Percentiles rank a stretch among this genome's conserved stretches.
Evolutionary conservation across 2,329 filamentous ascomycete species (phyloP).

Genomic region (Emmonsiellopsis sp.): DNA sequence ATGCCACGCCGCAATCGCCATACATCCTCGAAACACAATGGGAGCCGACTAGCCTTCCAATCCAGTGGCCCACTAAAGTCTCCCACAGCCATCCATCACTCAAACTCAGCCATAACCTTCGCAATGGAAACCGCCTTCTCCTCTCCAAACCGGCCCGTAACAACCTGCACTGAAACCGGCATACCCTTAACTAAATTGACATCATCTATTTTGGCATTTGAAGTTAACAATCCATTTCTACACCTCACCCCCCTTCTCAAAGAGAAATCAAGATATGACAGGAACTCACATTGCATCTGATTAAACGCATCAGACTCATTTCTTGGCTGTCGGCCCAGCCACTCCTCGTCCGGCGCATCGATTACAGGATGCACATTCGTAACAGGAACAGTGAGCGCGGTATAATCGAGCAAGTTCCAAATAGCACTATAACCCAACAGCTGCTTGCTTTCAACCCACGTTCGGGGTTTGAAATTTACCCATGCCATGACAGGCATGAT

Average conservation of each 20-base stretch:
- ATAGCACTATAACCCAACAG: conserved; percentile 50
- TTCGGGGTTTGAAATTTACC: conserved; percentile 24
- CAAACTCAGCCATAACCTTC: conserved; percentile 17
- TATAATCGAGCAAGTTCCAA: conserved; percentile 55
- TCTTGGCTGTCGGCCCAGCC: conserved; percentile 24
- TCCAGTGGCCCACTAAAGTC: too few relatives aligned
- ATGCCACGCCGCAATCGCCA: too few relatives aligned
- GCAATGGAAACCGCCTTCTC: conserved; percentile 26
- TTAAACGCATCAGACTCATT: conserved; percentile 25
- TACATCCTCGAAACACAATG: too few relatives aligned
- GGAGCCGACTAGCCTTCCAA: too few relatives aligned
- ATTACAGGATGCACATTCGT: conserved; percentile 14
- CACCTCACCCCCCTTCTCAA: background rate
- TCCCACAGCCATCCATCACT: background rate
- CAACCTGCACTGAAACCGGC: conserved; percentile 27
- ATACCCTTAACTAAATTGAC: conserved; percentile 23
- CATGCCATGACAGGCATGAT: conserved; percentile 25
- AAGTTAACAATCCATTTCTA: background rate
- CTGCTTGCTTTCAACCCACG: conserved; percentile 25
- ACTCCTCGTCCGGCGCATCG: conserved; percentile 16
- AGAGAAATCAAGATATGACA: background rate
- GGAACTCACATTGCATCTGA: conserved; percentile 22
- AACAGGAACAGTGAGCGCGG: conserved; percentile 47
- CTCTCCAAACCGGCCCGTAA: conserved; percentile 25
- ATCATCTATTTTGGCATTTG: conserved; percentile 17